phyloP scores from a whole-genome alignment of 2,329 filamentous ascomycete species.

The Pseudogymnoascus sp. region DNA sequence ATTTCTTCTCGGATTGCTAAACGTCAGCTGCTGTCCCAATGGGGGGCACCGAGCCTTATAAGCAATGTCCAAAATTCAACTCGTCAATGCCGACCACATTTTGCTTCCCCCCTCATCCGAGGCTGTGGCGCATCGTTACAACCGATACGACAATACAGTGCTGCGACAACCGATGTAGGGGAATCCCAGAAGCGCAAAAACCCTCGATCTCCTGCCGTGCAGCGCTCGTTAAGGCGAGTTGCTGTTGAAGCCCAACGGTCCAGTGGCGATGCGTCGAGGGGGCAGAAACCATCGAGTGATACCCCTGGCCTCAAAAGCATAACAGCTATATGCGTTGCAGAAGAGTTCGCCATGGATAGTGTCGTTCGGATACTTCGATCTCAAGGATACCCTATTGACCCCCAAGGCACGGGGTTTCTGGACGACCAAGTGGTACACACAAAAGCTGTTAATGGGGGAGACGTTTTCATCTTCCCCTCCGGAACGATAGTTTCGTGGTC shows the following conservation, averaged over 20 bases:
- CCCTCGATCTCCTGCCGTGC: constrained; percentile 44
- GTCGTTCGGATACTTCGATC: constrained; percentile 48
- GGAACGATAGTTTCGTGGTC: constrained; percentile 93
- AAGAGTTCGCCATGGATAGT: constrained; percentile 55
- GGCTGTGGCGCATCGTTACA: background rate
- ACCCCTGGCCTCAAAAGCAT: constrained; percentile 35
- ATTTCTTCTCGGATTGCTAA: background rate
- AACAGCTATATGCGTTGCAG: constrained; percentile 53
- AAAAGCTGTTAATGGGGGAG: constrained; percentile 56
- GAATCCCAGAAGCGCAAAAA: constrained; percentile 34
- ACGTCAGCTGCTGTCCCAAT: background rate
- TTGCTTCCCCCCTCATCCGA: background rate
- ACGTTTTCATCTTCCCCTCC: constrained; percentile 93
- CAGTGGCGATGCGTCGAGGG: constrained; percentile 30
- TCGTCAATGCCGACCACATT: background rate
- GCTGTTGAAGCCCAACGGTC: constrained; percentile 74
- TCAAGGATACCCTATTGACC: constrained; percentile 54
- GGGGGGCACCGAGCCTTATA: background rate
- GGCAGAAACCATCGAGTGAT: constrained; percentile 21
- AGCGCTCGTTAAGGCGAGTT: constrained; percentile 73
- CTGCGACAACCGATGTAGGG: background rate
- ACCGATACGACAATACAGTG: background rate
- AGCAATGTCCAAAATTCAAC: background rate
- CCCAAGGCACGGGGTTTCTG: constrained; percentile 53
- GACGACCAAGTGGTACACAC: constrained; percentile 56